Conservation (phyloP, 192 early-diverging fungal genomes). For the Backusella tuberculispora region DNA sequence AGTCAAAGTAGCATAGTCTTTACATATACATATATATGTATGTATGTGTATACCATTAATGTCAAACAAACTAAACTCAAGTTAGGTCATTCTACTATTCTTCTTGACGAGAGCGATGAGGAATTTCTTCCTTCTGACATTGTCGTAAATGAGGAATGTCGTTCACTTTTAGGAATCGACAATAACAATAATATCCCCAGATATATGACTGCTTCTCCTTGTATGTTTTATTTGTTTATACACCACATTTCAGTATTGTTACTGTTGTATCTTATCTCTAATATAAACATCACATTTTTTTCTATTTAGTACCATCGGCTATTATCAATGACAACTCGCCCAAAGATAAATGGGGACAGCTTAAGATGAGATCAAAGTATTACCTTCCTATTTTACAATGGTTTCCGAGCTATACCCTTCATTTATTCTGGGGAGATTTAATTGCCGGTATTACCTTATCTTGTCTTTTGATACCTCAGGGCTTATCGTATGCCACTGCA, state of each 20-base stretch:
- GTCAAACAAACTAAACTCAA: too few species aligned
- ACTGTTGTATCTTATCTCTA: too few species aligned
- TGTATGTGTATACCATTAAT: too few species aligned
- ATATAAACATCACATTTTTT: too few species aligned
- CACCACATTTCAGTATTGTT: too few species aligned
- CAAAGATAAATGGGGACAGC: conserved; percentile 41
- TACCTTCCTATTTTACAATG: conserved; percentile 96
- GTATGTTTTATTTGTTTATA: conserved; percentile 20
- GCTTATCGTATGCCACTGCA: conserved; percentile 89
- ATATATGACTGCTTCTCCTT: conserved; percentile 38
- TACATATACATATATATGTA: too few species aligned
- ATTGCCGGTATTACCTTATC: conserved; percentile 86
- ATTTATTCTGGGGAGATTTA: conserved; percentile 72
- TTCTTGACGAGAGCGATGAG: too few species aligned
- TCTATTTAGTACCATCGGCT: conserved; percentile 28
- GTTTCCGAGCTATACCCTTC: conserved; percentile 81
- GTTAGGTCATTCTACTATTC: too few species aligned
- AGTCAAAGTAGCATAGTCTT: too few species aligned
- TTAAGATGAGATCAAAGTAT: conserved; percentile 77
- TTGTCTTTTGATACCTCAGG: conserved; percentile 74
- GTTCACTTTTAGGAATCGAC: too few species aligned
- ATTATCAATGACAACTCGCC: conserved; percentile 22
- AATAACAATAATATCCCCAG: conserved; percentile 9
- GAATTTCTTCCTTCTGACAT: too few species aligned
- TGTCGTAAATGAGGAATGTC: too few species aligned